Evolutionary conservation across 768 basidiomycete genomes (phyloP), one percentile per base, ranked within the genome.

Genomic region (Lactifluus subvellereus): DNA sequence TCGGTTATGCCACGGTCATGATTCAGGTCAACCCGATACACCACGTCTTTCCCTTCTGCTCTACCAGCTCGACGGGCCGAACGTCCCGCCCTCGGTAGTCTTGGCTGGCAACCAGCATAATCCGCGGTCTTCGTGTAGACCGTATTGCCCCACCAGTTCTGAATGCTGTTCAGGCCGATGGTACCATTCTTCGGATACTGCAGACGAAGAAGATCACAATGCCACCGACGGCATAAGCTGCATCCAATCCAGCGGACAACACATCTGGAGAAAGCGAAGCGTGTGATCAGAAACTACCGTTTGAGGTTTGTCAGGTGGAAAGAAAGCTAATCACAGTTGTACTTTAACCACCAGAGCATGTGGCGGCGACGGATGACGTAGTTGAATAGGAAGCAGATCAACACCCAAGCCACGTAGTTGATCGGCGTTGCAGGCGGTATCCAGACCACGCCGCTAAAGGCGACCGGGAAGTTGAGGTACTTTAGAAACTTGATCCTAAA

Each of bases 141-240:
- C 38, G 74, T 80, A 65, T 89, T 89, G 11, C 88, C 89, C 88
- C 87, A 89, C 89, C 88, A 90, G 3, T 64, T 56, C 63, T 82
- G 81, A 48, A 90, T 70, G 7, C 63, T 84, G 38, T 76, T 74
- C 38, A 40, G 38, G 4, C 38, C 38, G 13, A 40, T 10, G 4
- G 38, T 13, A 4, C 38, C 38, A 13, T 40, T 40, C 13, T 40
- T n/a, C n/a, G n/a, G n/a, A n/a, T n/a, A n/a, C n/a, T n/a, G n/a
- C n/a, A n/a, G n/a, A n/a, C n/a, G 38, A 40, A 40, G 38, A 40
- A 6, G 71, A 27, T 4, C 10, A 40, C 38, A 13, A 40, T 40
- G 13, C 65, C 49, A 14, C 66, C 67, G 2, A 35, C 1, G 38
- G 10, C n/a, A 1, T 48, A 69, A 53, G 78, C 77, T 2, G 68